A percentile compares a stretch with the other conserved stretches of the same genome.
Conservation (phyloP, 1,284 basidiomycete genomes). For the Irpex sp. region DNA sequence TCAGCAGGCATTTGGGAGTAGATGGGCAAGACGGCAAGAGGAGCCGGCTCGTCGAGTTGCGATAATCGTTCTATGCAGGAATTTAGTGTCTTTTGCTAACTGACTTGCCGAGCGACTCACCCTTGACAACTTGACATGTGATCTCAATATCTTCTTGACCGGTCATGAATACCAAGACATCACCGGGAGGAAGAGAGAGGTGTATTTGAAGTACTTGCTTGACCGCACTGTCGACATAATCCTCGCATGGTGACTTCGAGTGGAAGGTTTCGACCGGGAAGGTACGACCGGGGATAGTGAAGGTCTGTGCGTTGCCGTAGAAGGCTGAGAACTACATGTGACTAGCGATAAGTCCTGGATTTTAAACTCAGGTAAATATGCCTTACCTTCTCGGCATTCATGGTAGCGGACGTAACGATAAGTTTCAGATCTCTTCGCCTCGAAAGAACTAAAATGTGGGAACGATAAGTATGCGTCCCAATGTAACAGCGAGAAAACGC, state of each 20-base stretch:
- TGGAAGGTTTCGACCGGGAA: conserved; percentile 98
- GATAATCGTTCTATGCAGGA: conserved; percentile 70
- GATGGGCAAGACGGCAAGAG: conserved; percentile 88
- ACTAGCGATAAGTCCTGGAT: not conserved
- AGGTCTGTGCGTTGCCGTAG: conserved; percentile 92
- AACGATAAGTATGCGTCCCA: conserved; percentile 10
- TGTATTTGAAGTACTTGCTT: conserved; percentile 98
- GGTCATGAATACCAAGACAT: conserved; percentile 99
- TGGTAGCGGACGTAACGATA: conserved; percentile 97
- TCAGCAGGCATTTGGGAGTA: conserved; percentile 99
- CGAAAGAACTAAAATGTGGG: conserved; percentile 63
- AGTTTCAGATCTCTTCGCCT: conserved; percentile 89
- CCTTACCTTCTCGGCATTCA: conserved; percentile 93
- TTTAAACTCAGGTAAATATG: not conserved
- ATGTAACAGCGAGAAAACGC: conserved; percentile 24
- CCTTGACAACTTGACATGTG: conserved; percentile 86
- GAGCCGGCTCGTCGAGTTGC: conserved; percentile 86
- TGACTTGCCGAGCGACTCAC: conserved; percentile 39
- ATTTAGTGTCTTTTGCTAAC: not conserved
- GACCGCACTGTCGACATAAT: conserved; percentile 97
- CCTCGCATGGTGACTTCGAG: conserved; percentile 95
- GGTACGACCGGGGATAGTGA: conserved; percentile 96
- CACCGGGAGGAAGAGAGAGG: conserved; percentile 88
- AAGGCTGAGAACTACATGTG: conserved; percentile 78
- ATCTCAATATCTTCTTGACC: conserved; percentile 99